Evolutionary conservation across 345 rosid species (phyloP), one percentile per base, ranked within the genome.

Genomic region (Eucalyptus sp.): DNA sequence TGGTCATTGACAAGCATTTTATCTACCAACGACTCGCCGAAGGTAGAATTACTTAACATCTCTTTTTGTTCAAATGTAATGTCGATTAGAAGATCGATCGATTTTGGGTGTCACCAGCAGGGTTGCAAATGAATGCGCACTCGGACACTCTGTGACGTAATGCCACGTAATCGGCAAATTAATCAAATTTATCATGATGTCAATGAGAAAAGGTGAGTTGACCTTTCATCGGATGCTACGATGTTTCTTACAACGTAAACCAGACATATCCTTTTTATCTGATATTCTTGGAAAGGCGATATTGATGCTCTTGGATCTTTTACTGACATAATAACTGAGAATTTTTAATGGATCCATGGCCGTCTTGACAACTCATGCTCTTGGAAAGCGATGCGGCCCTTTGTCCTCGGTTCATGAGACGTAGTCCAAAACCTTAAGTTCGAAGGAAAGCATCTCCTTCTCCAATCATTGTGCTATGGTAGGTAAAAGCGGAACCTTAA

Each of bases 321-420:
- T 10, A 20, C 25, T 17, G 25, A 37, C 44, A 33, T 71, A 18
- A 33, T 1, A 0, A 0, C 18, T 5, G 80, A 8, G 11, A 68
- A 68, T 4, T 37, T 10, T 71, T 18, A 22, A 17, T 37, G 43
- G 27, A 18, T 71, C 83, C 46, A 20, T 71, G 83, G 46, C 83
- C 46, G 13, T 71, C 83, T 37, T 37, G 81, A 2, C 81, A 20
- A 71, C 83, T 37, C 25, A 37, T 71, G 83, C 83, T 37, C 27
- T 20, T 76, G 46, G 83, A 6, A 68, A 37, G 83, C 83, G 27
- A 10, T 37, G 27, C 12, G 12, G 1, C 41, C 41, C 44, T 17
- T 71, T 68, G 44, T 68, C 7, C 20, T 68, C 43, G 12, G 43
- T 68, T 68, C 41, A n/a, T 7, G 76, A 12, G 14, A 11, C 68